Evolutionary conservation across 2,329 filamentous ascomycete genomes (phyloP).

Genomic region (Paecilomyces niveus): DNA sequence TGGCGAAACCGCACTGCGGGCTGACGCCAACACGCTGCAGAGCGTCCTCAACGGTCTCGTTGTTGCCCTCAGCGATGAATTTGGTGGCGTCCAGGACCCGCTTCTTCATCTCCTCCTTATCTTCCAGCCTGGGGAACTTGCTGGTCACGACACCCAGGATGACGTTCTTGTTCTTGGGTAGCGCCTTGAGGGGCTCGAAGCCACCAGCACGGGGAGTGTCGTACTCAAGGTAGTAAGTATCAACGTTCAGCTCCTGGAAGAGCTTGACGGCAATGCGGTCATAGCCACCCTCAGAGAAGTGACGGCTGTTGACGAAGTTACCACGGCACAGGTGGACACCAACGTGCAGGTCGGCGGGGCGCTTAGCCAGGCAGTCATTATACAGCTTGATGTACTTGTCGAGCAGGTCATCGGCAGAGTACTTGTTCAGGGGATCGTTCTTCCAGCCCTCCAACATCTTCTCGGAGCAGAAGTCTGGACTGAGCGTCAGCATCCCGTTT

Average conservation of each 20-base stretch:
- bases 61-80: constrained; percentile 61
- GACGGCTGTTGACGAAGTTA: constrained; percentile 60
- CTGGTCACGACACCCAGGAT: constrained; percentile 59
- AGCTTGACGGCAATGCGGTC: constrained; percentile 61
- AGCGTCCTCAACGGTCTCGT: constrained; percentile 58
- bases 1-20: constrained; percentile 69
- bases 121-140: constrained; percentile 56
- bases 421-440: constrained; percentile 59
- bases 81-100: constrained; percentile 56
- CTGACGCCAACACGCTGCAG: constrained; percentile 61
- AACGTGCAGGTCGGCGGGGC: constrained; percentile 64
- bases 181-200: constrained; percentile 57
- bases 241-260: constrained; percentile 55
- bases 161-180: constrained; percentile 56
- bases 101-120: constrained; percentile 57
- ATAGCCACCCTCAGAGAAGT: constrained; percentile 61
- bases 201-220: constrained; percentile 59
- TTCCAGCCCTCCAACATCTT: constrained; percentile 66
- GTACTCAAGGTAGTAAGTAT: constrained; percentile 65
- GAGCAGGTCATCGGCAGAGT: constrained; percentile 62
- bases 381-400: constrained; percentile 71
- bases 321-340: constrained; percentile 66
- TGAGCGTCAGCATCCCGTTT: constrained; percentile 2
- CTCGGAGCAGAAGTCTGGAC: constrained; percentile 62
- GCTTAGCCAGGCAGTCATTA: constrained; percentile 60